Percentiles rank a stretch among this genome's conserved stretches.
Conservation (phyloP, 2,329 filamentous ascomycete species). For the Ceratocystis destructans region DNA sequence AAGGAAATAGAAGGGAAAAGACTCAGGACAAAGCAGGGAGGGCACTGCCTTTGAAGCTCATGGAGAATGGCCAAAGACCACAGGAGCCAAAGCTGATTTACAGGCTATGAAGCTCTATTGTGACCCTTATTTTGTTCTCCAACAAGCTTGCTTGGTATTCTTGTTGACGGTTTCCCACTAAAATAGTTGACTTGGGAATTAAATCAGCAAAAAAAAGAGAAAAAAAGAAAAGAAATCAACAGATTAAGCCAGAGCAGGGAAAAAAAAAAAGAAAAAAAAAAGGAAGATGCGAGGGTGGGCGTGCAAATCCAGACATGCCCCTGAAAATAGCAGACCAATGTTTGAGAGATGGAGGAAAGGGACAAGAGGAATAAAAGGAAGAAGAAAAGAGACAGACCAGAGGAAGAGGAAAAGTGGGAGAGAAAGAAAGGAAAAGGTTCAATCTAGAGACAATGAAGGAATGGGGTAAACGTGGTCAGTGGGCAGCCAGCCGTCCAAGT, state of each 20-base stretch:
- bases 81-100: neutral
- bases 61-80: neutral
- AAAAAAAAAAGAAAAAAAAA: neutral
- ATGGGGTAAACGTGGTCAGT: slow-evolving; percentile 1
- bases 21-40: slow-evolving; percentile 10
- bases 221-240: neutral
- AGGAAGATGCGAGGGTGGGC: slow-evolving; percentile 2
- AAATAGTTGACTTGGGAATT: neutral
- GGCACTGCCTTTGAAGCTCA: slow-evolving; percentile 13
- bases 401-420: slow-evolving; percentile 1
- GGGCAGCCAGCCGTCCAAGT: neutral
- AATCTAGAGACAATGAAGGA: neutral
- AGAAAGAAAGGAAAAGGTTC: neutral
- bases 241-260: neutral
- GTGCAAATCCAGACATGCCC: slow-evolving; percentile 8
- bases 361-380: slow-evolving; percentile 9
- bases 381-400: slow-evolving; percentile 1
- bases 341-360: slow-evolving; percentile 10
- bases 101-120: slow-evolving; percentile 7
- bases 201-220: neutral
- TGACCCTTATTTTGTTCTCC: slow-evolving; percentile 6
- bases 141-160: neutral
- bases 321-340: slow-evolving; percentile 9
- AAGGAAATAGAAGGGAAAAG: slow-evolving; percentile 9
- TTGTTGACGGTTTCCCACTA: slow-evolving; percentile 5